A percentile compares a stretch with the other conserved stretches of the same genome.
Conservation (phyloP, 805 yeast genomes). For the Wickerhamiella azyma region DNA sequence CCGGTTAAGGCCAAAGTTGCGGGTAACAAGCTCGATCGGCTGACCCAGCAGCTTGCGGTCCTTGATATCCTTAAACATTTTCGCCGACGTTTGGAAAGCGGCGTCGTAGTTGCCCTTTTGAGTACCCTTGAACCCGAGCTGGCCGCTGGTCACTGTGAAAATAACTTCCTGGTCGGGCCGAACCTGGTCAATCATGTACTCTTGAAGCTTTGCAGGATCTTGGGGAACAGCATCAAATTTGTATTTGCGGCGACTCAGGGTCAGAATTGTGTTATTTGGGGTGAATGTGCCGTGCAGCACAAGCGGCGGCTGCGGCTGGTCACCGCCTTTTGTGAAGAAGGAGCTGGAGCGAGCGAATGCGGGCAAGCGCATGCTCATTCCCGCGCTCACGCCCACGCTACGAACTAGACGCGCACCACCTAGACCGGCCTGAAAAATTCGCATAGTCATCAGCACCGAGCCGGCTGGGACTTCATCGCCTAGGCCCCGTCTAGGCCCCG, state of each 20-base stretch:
- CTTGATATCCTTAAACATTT: constrained; percentile 57
- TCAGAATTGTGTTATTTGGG: constrained; percentile 69
- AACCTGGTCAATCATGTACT: constrained; percentile 47
- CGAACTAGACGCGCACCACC: no score
- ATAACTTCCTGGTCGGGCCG: constrained; percentile 66
- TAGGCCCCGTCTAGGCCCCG: no score
- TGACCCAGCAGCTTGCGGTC: constrained; percentile 43
- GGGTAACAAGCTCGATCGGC: constrained; percentile 61
- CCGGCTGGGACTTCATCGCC: no score
- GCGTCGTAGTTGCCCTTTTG: constrained; percentile 92
- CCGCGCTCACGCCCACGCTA: no score
- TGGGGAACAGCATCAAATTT: constrained; percentile 27
- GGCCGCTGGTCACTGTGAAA: constrained; percentile 63
- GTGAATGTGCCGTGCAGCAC: constrained; percentile 64
- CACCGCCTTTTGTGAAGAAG: background rate
- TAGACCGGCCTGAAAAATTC: no score
- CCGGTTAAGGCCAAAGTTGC: constrained; percentile 81
- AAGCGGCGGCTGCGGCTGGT: constrained; percentile 32
- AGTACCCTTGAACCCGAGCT: constrained; percentile 76
- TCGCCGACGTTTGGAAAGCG: constrained; percentile 67
- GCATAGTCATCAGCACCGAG: no score
- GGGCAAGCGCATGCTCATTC: no score
- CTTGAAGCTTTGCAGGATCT: constrained; percentile 40
- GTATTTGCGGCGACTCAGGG: constrained; percentile 42
- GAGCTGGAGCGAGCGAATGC: no score